Conservation (phyloP, 495 filamentous ascomycete genomes). For the Ramalina peruviana region DNA sequence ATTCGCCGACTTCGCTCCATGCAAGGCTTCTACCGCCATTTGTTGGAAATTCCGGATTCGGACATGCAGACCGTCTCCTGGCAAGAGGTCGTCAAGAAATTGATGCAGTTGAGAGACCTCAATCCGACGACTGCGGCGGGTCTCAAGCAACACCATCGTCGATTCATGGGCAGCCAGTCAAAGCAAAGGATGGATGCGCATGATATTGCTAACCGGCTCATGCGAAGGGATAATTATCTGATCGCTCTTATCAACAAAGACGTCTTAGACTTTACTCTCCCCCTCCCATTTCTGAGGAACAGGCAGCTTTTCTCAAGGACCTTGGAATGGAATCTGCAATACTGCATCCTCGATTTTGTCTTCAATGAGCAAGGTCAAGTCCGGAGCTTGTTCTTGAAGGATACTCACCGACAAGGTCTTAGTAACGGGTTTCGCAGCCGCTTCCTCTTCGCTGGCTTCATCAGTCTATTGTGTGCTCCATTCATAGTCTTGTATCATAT, state of each 20-base stretch:
- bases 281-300: constrained; percentile 67
- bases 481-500: constrained; percentile 72
- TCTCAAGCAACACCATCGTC: constrained; percentile 44
- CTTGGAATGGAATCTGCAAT: constrained; percentile 75
- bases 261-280: constrained; percentile 71
- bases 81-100: constrained; percentile 80
- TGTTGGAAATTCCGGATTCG: constrained; percentile 73
- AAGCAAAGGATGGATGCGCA: constrained; percentile 94
- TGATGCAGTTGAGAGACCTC: constrained; percentile 76
- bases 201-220: constrained; percentile 91
- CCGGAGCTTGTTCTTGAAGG: constrained; percentile 66
- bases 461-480: constrained; percentile 76
- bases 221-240: constrained; percentile 92
- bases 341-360: constrained; percentile 83
- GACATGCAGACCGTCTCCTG: constrained; percentile 96
- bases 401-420: constrained; percentile 61
- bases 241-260: constrained; percentile 97
- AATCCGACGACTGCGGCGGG: constrained; percentile 71
- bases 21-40: constrained; percentile 78
- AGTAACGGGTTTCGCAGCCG: constrained; percentile 62
- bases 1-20: constrained; percentile 60
- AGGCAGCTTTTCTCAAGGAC: constrained; percentile 68
- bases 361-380: constrained; percentile 82
- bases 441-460: constrained; percentile 66
- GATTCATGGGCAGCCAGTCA: constrained; percentile 67